Base-by-base conservation (phyloP, 2,329 filamentous ascomycete genomes). In the Sclerotinia glacialis region DNA sequence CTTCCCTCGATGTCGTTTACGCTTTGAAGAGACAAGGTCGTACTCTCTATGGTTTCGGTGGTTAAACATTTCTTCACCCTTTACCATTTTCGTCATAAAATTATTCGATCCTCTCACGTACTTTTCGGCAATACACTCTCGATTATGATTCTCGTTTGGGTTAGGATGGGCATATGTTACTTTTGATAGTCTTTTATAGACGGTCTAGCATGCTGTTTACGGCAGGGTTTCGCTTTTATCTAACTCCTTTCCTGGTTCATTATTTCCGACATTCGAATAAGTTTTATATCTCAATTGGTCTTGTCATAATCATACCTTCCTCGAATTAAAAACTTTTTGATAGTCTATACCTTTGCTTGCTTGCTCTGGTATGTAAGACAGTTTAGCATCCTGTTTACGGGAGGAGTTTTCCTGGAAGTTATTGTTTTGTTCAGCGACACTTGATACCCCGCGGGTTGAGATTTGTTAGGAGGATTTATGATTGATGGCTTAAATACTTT, bases 31-130 rank as follows among this genome's bases (percentile, higher is more conserved):
- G 86, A 77, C 86, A 88, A 79, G 86, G 86, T 76, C 83, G 83
- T 71, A 88, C 86, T 74, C 84, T 89, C 62, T 88, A 88, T 80
- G 86, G 86, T 81, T 88, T 88, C 82, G 86, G 86, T 81, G 86
- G 86, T 83, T 88, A 81, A 56, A 63, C 66, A 55, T 31, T 12
- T 47, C 12, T 11, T 47, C 42, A 47, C 28, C 56, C 47, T 5
- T 8, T 37, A 40, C 53, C 56, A 34, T 23, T 44, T 60, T 47
- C 21, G 42, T 23, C 56, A 60, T 60, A 21, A 12, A 28, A 47
- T 46, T 82, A 86, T 83, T 88, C 80, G 79, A 67, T 62, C 49
- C 86, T 83, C 83, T 67, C 79, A 86, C 71, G 86, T 62, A 61
- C 59, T 44, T 58, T 63, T 67, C 66, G 65, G 58, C 67, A 42